Evolutionary conservation across 164 flowering plant genomes (phyloP).

Genomic region (Liriodendron chinense): DNA sequence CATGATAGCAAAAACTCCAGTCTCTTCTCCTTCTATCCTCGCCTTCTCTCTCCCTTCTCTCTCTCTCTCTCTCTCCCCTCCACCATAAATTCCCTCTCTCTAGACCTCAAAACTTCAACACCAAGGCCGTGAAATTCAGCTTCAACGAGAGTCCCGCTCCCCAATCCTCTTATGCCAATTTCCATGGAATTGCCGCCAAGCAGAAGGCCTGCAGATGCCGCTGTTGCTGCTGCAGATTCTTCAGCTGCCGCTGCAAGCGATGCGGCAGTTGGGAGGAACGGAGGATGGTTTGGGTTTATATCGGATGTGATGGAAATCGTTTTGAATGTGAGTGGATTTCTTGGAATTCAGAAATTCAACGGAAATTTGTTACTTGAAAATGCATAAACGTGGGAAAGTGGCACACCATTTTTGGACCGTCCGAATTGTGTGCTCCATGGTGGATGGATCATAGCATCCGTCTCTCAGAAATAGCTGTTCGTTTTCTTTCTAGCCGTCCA

Average conservation of each 20-base stretch:
- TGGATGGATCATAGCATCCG: too few species aligned
- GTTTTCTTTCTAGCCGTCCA: too few species aligned
- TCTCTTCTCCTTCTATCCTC: constrained; percentile 44
- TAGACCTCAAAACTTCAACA: constrained; percentile 18
- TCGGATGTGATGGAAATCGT: constrained; percentile 35
- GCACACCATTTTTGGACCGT: too few species aligned
- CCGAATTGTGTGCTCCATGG: too few species aligned
- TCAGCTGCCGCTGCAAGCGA: constrained; percentile 12
- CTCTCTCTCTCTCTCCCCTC: constrained; percentile 41
- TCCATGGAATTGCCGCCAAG: constrained; percentile 18
- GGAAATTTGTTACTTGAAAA: too few species aligned
- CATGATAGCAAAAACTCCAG: constrained; percentile 67
- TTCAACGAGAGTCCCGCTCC: constrained; percentile 21
- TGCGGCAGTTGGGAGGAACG: constrained; percentile 29
- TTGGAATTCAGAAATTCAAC: too few species aligned
- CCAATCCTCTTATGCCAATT: constrained; percentile 17
- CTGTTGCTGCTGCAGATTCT: constrained; percentile 25
- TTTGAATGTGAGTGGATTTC: constrained; percentile 20
- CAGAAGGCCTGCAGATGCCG: constrained; percentile 33
- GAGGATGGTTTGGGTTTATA: constrained; percentile 40
- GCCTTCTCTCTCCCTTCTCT: constrained; percentile 47
- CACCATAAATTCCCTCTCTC: constrained; percentile 9
- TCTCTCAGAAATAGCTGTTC: too few species aligned
- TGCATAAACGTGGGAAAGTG: too few species aligned
- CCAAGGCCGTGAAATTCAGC: constrained; percentile 25